Evolutionary conservation across 2,329 filamentous ascomycete species (phyloP).

Genomic region (Acrocalymma vagum): DNA sequence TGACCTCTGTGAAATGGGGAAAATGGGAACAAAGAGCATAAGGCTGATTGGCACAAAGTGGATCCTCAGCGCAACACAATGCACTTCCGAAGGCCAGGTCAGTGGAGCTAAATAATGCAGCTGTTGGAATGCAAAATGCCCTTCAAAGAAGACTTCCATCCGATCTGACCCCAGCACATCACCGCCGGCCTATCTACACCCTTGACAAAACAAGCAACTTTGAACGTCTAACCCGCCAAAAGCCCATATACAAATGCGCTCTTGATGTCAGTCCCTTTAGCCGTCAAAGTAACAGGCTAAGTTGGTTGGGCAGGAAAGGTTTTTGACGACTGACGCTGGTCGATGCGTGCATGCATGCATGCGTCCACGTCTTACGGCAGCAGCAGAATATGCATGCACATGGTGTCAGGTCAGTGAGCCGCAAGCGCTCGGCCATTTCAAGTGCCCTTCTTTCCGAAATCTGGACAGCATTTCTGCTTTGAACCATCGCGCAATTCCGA

Average conservation of each 20-base stretch:
- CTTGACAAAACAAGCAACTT: no score
- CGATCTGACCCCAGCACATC: background rate
- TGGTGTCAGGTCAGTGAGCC: constrained; percentile 18
- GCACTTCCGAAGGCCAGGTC: background rate
- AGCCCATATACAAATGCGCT: no score
- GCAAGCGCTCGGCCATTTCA: constrained; percentile 18
- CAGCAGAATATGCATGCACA: constrained; percentile 25
- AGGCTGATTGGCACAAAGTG: no score
- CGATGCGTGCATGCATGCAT: constrained; percentile 38
- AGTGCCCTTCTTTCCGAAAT: constrained; percentile 3
- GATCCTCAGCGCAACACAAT: constrained; percentile 1
- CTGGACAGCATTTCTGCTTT: constrained; percentile 1
- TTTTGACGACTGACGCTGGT: constrained; percentile 28
- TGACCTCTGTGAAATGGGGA: no score
- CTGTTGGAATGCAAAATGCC: no score
- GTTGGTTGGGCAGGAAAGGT: constrained; percentile 29
- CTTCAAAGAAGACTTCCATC: no score
- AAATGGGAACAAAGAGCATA: no score
- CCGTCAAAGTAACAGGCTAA: no score
- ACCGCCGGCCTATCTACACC: constrained; percentile 1
- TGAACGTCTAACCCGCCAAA: no score
- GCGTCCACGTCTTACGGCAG: constrained; percentile 33
- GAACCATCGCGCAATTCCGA: background rate
- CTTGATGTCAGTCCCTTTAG: no score
- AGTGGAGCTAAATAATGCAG: no score